These are phyloP conservation scores for Macrolepiota dolichaula DNA, from an alignment of 768 basidiomycete species.

Conservation along the genomic window DNA sequence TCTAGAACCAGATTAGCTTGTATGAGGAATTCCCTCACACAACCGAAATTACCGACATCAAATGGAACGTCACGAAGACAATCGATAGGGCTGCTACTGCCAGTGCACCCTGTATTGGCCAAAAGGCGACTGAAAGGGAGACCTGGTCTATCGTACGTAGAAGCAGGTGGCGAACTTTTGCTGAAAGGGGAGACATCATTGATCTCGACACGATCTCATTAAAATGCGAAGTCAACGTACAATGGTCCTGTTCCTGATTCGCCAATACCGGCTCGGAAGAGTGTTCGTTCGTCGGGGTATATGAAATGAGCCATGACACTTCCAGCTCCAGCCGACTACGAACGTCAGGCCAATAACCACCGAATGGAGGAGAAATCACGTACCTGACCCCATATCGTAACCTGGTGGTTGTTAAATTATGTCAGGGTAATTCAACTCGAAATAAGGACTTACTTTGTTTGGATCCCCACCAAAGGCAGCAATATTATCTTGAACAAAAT, in stretches of 20 bases:
- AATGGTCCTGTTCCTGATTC: slow-evolving; percentile 54
- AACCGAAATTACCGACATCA: slow-evolving; percentile 25
- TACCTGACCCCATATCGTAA: slow-evolving; percentile 57
- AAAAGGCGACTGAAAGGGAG: slow-evolving; percentile 48
- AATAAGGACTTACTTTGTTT: slow-evolving; percentile 32
- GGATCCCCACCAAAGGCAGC: slow-evolving; percentile 59
- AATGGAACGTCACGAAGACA: slow-evolving; percentile 48
- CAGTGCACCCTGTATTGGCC: slow-evolving; percentile 40
- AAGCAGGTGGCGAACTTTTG: slow-evolving; percentile 44
- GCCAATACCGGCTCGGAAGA: slow-evolving; percentile 51
- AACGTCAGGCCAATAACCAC: background rate
- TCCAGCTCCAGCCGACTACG: slow-evolving; percentile 49
- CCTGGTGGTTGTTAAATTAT: slow-evolving; percentile 23
- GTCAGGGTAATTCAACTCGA: background rate
- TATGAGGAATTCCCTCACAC: background rate
- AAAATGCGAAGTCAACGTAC: slow-evolving; percentile 27
- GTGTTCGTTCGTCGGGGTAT: slow-evolving; percentile 30
- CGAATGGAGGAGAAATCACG: background rate
- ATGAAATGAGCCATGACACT: slow-evolving; percentile 47
- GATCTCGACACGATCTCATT: background rate
- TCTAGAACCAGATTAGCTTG: slow-evolving; percentile 26
- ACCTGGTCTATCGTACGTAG: slow-evolving; percentile 49
- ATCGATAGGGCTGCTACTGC: slow-evolving; percentile 31
- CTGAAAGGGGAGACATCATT: slow-evolving; percentile 22
- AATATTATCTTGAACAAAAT: slow-evolving; percentile 66